Evolutionary conservation across 2,329 filamentous ascomycete genomes (phyloP), one percentile per base, ranked within the genome.

Genomic region (Ophiocordyceps unilateralis): DNA sequence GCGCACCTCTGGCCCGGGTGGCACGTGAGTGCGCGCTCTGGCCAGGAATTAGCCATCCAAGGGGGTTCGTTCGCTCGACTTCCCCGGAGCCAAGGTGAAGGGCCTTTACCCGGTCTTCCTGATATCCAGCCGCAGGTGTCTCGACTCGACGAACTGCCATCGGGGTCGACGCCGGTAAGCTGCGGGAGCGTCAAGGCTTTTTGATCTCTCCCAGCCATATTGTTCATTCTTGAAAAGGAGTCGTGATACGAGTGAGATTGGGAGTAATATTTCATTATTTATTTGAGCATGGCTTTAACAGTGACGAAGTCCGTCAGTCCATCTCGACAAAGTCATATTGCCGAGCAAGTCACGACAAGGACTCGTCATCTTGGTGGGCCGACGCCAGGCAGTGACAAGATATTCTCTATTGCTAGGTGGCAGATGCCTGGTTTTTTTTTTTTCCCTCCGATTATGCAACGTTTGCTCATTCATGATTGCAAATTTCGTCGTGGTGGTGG

Each of bases 51-150:
- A 40, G 22, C 22, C 5, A 19, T 22, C 14, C 9, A 9, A 15
- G 17, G 12, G n/a, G n/a, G n/a, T n/a, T 20, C 7, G 9, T 26
- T 12, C 12, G 24, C 7, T 26, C 24, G 24, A 10, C 24, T 9
- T 26, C 5, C 14, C 8, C 8, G 20, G 19, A 39, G 15, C 2
- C 22, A 17, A 14, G 2, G 8, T n/a, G 12, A 2, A 17, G 10
- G 12, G 34, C 34, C 14, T 26, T 17, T 43, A 50, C 49, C 44
- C 3, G 49, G 43, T 10, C 48, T 47, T 11, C 49, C 50, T 23
- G 50, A 48, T 15, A 52, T 26, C 48, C 49, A 52, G 20, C 50
- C 50, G 28, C 50, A 52, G 9, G 42, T 48, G 36, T 49, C 49
- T 12, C 19, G 32, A 10, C 4, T 21, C 6, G 32, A 23, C 10